Percentiles rank a stretch among this genome's conserved stretches.
Conservation (phyloP, 1,284 basidiomycete species). For the Phellopilus nigrolimitatus region DNA sequence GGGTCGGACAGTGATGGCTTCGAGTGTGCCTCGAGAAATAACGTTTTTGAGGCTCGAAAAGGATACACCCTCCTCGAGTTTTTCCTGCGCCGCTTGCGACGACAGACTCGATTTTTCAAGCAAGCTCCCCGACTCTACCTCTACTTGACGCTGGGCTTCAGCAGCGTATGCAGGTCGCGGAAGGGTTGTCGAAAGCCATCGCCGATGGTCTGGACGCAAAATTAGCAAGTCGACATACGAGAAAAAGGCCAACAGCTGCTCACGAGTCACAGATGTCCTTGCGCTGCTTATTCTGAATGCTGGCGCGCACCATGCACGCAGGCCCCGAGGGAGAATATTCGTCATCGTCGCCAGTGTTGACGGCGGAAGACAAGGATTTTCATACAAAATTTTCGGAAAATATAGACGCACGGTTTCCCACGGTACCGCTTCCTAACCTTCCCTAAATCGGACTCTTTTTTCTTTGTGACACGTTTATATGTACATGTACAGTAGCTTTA, state of each 20-base stretch:
- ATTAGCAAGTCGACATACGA: neutral
- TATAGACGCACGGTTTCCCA: neutral
- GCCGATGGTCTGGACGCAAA: neutral
- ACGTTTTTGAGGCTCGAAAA: slow-evolving; percentile 42
- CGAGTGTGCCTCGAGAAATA: slow-evolving; percentile 46
- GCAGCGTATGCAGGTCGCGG: neutral
- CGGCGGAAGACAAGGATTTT: neutral
- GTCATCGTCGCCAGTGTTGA: slow-evolving; percentile 1
- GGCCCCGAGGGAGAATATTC: neutral
- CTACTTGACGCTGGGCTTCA: neutral
- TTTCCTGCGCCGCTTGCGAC: too few species aligned
- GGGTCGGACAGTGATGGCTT: slow-evolving; percentile 62
- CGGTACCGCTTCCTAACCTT: neutral
- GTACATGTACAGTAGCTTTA: too few species aligned
- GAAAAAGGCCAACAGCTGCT: neutral
- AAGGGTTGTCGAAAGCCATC: neutral
- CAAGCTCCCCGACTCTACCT: neutral
- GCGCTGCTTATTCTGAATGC: neutral
- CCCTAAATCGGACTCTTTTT: too few species aligned
- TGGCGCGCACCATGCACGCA: neutral
- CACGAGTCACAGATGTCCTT: neutral
- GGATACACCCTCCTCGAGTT: slow-evolving; percentile 22
- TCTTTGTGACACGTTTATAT: too few species aligned
- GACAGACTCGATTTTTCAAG: neutral
- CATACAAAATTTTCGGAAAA: neutral